These are phyloP conservation scores for Citeromyces hawaiiensis DNA, from an alignment of 1,139 yeast genomes.

Conservation along the genomic window DNA sequence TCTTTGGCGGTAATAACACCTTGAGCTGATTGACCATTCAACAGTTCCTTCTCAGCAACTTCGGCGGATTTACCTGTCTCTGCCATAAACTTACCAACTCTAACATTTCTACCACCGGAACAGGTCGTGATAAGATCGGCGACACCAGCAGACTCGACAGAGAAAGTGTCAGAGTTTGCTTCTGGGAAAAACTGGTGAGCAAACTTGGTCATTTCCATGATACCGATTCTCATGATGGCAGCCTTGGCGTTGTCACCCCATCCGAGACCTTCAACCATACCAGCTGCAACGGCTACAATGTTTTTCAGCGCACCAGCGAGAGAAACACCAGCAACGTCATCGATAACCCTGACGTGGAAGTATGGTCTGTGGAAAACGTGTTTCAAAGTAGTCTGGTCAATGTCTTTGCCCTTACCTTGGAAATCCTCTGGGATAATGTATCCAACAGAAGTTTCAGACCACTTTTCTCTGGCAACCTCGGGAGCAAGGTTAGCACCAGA, in stretches of 20 bases:
- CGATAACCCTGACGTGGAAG: slow-evolving; percentile 83
- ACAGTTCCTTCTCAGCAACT: slow-evolving; percentile 68
- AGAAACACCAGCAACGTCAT: slow-evolving; percentile 88
- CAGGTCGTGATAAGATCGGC: slow-evolving; percentile 96
- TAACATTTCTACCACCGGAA: slow-evolving; percentile 90
- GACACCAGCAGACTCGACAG: slow-evolving; percentile 90
- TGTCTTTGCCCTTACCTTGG: slow-evolving; percentile 61
- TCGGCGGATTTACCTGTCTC: slow-evolving; percentile 56
- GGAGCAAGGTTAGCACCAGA: slow-evolving; percentile 94
- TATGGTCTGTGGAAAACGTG: slow-evolving; percentile 86
- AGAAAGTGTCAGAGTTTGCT: slow-evolving; percentile 64
- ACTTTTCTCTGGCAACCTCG: slow-evolving; percentile 85
- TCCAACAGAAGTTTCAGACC: slow-evolving; percentile 94
- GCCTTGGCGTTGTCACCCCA: slow-evolving; percentile 99
- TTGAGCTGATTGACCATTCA: slow-evolving; percentile 92
- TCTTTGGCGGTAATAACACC: slow-evolving; percentile 84
- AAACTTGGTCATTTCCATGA: slow-evolving; percentile 76
- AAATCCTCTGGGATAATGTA: slow-evolving; percentile 61
- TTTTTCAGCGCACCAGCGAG: slow-evolving; percentile 93
- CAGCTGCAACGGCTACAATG: slow-evolving; percentile 87
- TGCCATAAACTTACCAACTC: slow-evolving; percentile 73
- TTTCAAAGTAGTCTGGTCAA: slow-evolving; percentile 55
- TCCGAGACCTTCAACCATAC: slow-evolving; percentile 89
- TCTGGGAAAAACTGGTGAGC: slow-evolving; percentile 64
- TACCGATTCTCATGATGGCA: slow-evolving; percentile 89